Conservation (phyloP, 768 basidiomycete genomes). For the Cubamyces sp. region DNA sequence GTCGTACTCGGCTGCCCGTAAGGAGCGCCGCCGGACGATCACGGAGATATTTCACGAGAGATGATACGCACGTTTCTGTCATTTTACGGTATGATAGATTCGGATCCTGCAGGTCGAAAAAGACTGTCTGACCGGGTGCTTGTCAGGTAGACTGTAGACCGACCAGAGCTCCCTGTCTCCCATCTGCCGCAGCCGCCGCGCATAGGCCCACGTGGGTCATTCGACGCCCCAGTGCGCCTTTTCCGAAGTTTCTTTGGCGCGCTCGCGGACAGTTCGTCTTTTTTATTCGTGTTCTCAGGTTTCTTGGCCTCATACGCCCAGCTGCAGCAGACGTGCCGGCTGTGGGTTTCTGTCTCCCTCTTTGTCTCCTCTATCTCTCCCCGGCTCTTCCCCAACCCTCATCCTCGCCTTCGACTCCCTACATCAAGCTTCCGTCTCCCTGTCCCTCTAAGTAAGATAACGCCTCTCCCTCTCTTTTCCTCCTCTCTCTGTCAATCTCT, state of each 20-base stretch:
- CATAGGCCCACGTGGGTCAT: too few species aligned
- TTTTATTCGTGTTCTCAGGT: conserved; percentile 5
- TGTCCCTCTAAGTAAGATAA: conserved; percentile 19
- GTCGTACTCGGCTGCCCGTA: conserved; percentile 36
- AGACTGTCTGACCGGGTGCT: neutral
- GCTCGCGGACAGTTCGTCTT: conserved; percentile 17
- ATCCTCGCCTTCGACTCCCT: conserved; percentile 1
- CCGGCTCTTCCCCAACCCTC: neutral
- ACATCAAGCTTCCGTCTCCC: neutral
- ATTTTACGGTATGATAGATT: neutral
- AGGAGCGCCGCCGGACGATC: conserved; percentile 52
- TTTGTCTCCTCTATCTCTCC: conserved; percentile 6
- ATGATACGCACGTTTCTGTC: conserved; percentile 18
- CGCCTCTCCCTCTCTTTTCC: conserved; percentile 16
- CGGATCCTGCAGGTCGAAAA: neutral
- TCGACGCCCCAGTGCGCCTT: neutral
- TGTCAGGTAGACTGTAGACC: conserved; percentile 23
- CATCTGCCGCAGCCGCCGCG: conserved; percentile 5
- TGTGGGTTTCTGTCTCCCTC: conserved; percentile 3
- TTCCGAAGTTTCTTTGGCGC: conserved; percentile 5
- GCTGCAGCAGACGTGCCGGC: conserved; percentile 12
- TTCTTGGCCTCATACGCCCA: conserved; percentile 25
- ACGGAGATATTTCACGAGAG: conserved; percentile 50
- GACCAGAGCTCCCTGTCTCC: too few species aligned
- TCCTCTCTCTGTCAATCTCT: conserved; percentile 17